A percentile compares a stretch with the other conserved stretches of the same genome.
Evolutionary conservation across 2,329 filamentous ascomycete genomes (phyloP).

Genomic region (Trichoderma sp.): DNA sequence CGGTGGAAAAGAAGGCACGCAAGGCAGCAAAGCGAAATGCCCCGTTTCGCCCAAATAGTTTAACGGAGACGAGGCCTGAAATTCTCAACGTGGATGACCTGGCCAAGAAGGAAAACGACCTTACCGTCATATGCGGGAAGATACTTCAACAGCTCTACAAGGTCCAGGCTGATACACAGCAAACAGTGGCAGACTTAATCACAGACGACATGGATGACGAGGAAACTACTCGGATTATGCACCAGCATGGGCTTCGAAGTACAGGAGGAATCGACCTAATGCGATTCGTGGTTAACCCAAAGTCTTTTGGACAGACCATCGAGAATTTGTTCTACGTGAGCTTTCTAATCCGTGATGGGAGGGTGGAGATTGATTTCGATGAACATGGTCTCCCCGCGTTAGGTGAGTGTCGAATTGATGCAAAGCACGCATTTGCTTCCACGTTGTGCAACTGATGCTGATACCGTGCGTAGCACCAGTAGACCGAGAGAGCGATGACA

Average conservation of each 20-base stretch:
- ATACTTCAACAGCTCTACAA: slow-evolving; percentile 63
- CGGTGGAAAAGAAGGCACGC: slow-evolving; percentile 79
- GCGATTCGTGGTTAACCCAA: slow-evolving; percentile 85
- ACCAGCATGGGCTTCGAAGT: slow-evolving; percentile 61
- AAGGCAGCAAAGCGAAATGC: slow-evolving; percentile 69
- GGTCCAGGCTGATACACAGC: slow-evolving; percentile 47
- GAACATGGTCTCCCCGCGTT: slow-evolving; percentile 73
- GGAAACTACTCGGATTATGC: slow-evolving; percentile 55
- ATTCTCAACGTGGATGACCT: slow-evolving; percentile 74
- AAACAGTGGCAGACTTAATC: slow-evolving; percentile 43
- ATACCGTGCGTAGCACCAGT: slow-evolving; percentile 33
- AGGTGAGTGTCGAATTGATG: slow-evolving; percentile 54
- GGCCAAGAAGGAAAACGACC: slow-evolving; percentile 71
- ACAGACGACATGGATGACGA: slow-evolving; percentile 48
- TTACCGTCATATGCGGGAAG: slow-evolving; percentile 74
- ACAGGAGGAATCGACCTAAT: slow-evolving; percentile 76
- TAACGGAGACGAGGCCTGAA: slow-evolving; percentile 72
- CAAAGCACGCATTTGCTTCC: neutral
- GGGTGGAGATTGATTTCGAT: slow-evolving; percentile 71
- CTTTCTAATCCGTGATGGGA: slow-evolving; percentile 87
- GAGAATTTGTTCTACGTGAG: slow-evolving; percentile 97
- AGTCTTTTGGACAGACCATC: slow-evolving; percentile 88
- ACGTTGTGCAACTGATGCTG: slow-evolving; percentile 20
- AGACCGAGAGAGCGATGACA: slow-evolving; percentile 45
- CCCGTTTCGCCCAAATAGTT: slow-evolving; percentile 64